A percentile compares a stretch with the other conserved stretches of the same genome.
phyloP scores from a whole-genome alignment of 768 basidiomycete genomes.

The Pleurotus tuber-regium region DNA sequence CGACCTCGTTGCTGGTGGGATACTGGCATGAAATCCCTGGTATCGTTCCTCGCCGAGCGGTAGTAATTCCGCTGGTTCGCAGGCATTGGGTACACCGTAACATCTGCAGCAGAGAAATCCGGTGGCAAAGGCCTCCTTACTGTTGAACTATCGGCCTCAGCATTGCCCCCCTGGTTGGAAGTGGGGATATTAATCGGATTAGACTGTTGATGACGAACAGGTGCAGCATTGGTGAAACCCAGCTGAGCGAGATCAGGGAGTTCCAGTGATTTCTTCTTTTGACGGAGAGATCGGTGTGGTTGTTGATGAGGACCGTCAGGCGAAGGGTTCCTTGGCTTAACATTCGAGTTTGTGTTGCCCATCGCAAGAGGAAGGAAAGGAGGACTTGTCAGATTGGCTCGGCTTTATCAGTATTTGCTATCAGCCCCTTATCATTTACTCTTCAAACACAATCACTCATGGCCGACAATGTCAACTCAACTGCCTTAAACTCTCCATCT shows the following conservation, averaged over 20 bases:
- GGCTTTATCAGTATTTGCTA: slow-evolving; percentile 9
- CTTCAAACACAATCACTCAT: not conserved
- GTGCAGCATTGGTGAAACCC: slow-evolving; percentile 16
- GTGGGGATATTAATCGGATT: slow-evolving; percentile 40
- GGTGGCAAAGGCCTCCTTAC: slow-evolving; percentile 25
- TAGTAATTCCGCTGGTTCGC: slow-evolving; percentile 1
- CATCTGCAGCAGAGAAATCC: slow-evolving; percentile 13
- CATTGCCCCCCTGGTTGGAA: slow-evolving; percentile 18
- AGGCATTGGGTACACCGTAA: slow-evolving; percentile 11
- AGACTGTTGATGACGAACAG: slow-evolving; percentile 19
- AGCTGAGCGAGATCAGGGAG: slow-evolving; percentile 64
- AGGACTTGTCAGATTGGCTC: not conserved
- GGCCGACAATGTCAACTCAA: not conserved
- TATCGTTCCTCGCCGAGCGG: slow-evolving; percentile 5
- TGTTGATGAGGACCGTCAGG: slow-evolving; percentile 3
- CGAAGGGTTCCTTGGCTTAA: slow-evolving; percentile 7
- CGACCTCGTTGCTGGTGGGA: slow-evolving; percentile 30
- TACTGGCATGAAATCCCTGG: slow-evolving; percentile 5
- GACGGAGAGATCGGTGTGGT: slow-evolving; percentile 62
- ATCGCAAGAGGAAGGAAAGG: slow-evolving; percentile 8
- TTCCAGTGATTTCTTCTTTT: slow-evolving; percentile 73
- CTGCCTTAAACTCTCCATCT: too few relatives aligned
- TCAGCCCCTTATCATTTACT: not conserved
- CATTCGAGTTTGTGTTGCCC: slow-evolving; percentile 10
- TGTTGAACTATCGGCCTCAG: slow-evolving; percentile 22